These are phyloP conservation scores for Aspergillus diversus DNA, from an alignment of 495 filamentous ascomycete genomes.

Conservation along the genomic window DNA sequence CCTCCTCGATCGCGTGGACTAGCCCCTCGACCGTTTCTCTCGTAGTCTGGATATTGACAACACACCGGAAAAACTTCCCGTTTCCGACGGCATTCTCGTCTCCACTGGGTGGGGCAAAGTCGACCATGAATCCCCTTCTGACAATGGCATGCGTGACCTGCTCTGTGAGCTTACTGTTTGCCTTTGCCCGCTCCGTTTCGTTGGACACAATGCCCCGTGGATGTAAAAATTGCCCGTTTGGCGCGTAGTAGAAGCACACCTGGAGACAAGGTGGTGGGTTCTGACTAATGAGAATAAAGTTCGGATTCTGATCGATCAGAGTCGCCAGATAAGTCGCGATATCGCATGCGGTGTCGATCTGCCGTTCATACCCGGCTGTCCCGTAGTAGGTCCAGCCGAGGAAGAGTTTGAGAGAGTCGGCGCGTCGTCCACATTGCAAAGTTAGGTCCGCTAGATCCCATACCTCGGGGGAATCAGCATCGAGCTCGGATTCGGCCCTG, in stretches of 20 bases:
- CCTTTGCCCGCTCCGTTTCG: slow-evolving; percentile 51
- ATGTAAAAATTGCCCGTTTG: slow-evolving; percentile 53
- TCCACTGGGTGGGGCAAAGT: slow-evolving; percentile 75
- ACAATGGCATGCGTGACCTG: slow-evolving; percentile 68
- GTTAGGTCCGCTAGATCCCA: slow-evolving; percentile 95
- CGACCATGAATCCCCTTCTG: slow-evolving; percentile 84
- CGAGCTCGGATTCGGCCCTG: slow-evolving; percentile 33
- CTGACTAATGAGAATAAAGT: slow-evolving; percentile 73
- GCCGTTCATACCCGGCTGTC: slow-evolving; percentile 57
- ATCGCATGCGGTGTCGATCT: slow-evolving; percentile 71
- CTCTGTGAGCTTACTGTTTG: slow-evolving; percentile 72
- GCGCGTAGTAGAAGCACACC: slow-evolving; percentile 90
- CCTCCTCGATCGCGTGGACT: slow-evolving; percentile 70
- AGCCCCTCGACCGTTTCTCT: slow-evolving; percentile 76
- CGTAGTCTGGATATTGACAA: slow-evolving; percentile 78
- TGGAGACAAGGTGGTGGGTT: slow-evolving; percentile 88
- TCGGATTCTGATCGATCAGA: slow-evolving; percentile 50
- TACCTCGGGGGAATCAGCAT: slow-evolving; percentile 56
- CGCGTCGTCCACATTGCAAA: slow-evolving; percentile 86
- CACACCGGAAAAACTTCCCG: slow-evolving; percentile 86
- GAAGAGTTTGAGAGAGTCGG: slow-evolving; percentile 84
- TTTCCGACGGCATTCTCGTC: slow-evolving; percentile 56
- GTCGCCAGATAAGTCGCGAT: slow-evolving; percentile 66
- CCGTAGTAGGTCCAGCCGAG: slow-evolving; percentile 91
- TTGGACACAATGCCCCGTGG: slow-evolving; percentile 38